These are phyloP conservation scores for Rhinocladiella mackenziei DNA, from an alignment of 2,329 filamentous ascomycete species.

Conservation along the genomic window DNA sequence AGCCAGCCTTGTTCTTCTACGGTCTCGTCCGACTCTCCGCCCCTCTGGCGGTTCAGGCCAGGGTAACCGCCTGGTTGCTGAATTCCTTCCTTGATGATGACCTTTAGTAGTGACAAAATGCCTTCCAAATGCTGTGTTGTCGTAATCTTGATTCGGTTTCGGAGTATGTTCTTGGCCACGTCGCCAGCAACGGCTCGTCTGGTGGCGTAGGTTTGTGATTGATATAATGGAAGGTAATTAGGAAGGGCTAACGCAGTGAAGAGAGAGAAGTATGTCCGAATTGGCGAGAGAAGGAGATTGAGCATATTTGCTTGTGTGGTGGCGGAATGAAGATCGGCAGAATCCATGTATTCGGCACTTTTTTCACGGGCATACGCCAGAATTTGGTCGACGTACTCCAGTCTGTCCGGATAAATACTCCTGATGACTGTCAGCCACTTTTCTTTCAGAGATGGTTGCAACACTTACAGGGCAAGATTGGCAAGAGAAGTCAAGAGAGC, in stretches of 20 bases:
- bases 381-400: constrained; percentile 91
- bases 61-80: constrained; percentile 81
- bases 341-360: constrained; percentile 83
- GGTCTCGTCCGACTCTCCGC: constrained; percentile 89
- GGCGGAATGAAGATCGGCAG: constrained; percentile 87
- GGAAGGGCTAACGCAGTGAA: constrained; percentile 95
- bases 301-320: constrained; percentile 85
- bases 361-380: constrained; percentile 83
- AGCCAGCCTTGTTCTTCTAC: constrained; percentile 98
- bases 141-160: constrained; percentile 73
- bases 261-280: constrained; percentile 84
- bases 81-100: constrained; percentile 88
- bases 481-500: constrained; percentile 88
- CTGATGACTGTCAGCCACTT: constrained; percentile 36
- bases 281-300: constrained; percentile 81
- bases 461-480: constrained; percentile 71
- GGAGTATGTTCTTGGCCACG: constrained; percentile 75
- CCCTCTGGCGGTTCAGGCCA: constrained; percentile 68
- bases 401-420: constrained; percentile 80
- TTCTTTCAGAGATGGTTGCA: neutral
- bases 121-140: constrained; percentile 78
- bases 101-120: constrained; percentile 80
- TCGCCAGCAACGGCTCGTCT: constrained; percentile 86
- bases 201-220: constrained; percentile 89
- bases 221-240: constrained; percentile 82